phyloP scores from a whole-genome alignment of 192 early-diverging fungal genomes.

The Funneliformis geosporum region DNA sequence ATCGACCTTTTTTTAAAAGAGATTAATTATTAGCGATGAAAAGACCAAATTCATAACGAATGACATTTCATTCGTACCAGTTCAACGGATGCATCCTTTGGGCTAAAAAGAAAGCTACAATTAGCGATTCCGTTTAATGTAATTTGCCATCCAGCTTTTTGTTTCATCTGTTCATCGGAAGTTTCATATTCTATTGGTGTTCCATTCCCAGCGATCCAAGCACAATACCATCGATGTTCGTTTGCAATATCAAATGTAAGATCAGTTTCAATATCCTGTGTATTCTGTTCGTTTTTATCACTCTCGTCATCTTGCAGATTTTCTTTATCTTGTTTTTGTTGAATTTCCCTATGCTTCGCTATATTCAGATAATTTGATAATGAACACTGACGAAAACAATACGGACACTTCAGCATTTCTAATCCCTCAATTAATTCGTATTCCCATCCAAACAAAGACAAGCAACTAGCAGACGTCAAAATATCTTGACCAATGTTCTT shows the following conservation, averaged over 20 bases:
- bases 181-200: background rate
- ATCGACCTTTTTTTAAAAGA: background rate
- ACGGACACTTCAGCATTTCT: background rate
- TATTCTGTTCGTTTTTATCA: background rate
- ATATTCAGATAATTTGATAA: slow-evolving; percentile 11
- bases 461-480: background rate
- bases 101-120: slow-evolving; percentile 25
- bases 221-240: slow-evolving; percentile 28
- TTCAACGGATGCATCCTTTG: background rate
- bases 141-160: slow-evolving; percentile 15
- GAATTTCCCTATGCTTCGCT: slow-evolving; percentile 3
- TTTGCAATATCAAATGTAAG: slow-evolving; percentile 14
- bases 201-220: slow-evolving; percentile 26
- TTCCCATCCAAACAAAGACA: slow-evolving; percentile 32
- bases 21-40: background rate
- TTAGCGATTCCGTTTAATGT: slow-evolving; percentile 22
- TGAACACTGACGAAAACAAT: slow-evolving; percentile 9
- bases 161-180: background rate
- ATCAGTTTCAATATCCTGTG: background rate
- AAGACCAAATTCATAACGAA: background rate
- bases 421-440: background rate
- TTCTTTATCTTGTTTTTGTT: background rate
- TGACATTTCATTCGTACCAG: background rate
- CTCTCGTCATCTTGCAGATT: background rate
- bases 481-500: background rate